Conservation (phyloP, 1,284 basidiomycete species). For the Tylopilus orsonianus region DNA sequence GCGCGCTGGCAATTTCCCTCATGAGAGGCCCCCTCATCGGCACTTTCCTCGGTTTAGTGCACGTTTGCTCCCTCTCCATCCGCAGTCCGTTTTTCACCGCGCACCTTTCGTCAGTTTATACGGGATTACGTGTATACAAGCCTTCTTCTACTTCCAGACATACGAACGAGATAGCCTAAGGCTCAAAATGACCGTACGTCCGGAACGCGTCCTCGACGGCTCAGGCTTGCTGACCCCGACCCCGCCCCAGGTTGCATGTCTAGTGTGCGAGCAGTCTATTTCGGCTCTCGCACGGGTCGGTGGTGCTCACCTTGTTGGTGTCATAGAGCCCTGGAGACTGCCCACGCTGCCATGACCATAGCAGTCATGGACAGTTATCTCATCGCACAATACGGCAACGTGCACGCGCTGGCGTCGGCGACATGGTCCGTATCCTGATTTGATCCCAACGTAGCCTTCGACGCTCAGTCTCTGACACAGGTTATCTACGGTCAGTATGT, state of each 20-base stretch:
- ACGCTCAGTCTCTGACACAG: constrained; percentile 6
- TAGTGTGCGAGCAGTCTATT: constrained; percentile 16
- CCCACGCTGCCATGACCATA: constrained; percentile 25
- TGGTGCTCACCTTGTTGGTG: not conserved
- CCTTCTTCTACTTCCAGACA: constrained; percentile 31
- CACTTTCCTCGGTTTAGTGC: constrained; percentile 27
- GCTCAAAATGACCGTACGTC: constrained; percentile 28
- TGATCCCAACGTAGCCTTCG: not conserved
- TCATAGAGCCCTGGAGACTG: constrained; percentile 24
- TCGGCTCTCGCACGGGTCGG: not conserved
- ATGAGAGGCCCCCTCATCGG: constrained; percentile 30
- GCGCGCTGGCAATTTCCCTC: constrained; percentile 11
- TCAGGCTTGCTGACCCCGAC: not conserved
- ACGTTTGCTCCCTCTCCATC: constrained; percentile 6
- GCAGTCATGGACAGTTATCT: constrained; percentile 28
- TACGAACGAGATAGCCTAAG: constrained; percentile 21
- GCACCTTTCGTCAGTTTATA: constrained; percentile 20
- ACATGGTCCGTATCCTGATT: constrained; percentile 20
- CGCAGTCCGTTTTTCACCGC: constrained; percentile 6
- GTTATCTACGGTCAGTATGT: constrained; percentile 20
- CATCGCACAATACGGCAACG: constrained; percentile 18
- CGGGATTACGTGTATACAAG: constrained; percentile 31
- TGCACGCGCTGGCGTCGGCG: constrained; percentile 6
- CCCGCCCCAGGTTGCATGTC: constrained; percentile 20
- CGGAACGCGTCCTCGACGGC: not conserved